Evolutionary conservation across 2,329 filamentous ascomycete species (phyloP), one percentile per base, ranked within the genome.

Genomic region (Scedosporium boydii): DNA sequence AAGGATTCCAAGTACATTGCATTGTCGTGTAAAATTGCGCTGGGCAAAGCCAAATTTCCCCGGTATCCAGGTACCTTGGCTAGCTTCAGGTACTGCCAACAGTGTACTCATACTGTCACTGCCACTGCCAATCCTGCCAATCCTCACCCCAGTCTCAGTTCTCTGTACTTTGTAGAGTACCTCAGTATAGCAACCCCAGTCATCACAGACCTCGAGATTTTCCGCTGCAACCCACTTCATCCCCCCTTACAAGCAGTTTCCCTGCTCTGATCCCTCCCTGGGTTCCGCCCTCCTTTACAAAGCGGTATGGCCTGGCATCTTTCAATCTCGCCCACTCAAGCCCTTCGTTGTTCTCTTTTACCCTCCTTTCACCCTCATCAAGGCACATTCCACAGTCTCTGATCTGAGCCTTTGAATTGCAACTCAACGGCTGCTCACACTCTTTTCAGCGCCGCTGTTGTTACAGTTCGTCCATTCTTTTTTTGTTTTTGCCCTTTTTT

Each of bases 391-490:
- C 42, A 29, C 18, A 21, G 42, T 23, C 48, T 48, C 27, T 61
- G 26, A 16, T 48, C 27, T 61, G 26, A 16, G 16, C 26, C 41
- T 56, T n/a, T 61, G 59, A 61, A 61, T 38, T 26, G 46, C 21
- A 41, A 29, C 29, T n/a, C 41, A 4, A 44, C 59, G 48, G 59
- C 51, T 38, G 59, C 59, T 56, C 46, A 14, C 59, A 55, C 59
- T 61, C 59, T 55, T 55, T 61, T 61, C 6, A 14, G 59, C 59
- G 48, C 34, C 48, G 46, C 18, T 26, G 46, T 61, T 16, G 59
- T 61, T 48, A 61, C 59, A 23, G 48, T 59, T 61, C 59, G 59
- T 61, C 59, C 59, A 27, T 42, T 61, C 59, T 56, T 60, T 61
- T 56, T 56, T 29, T 5, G 26, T 26, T 42, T 60, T 27, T 48